Evolutionary conservation across 768 basidiomycete genomes (phyloP), one percentile per base, ranked within the genome.

Genomic region (Mrakia blollopis): DNA sequence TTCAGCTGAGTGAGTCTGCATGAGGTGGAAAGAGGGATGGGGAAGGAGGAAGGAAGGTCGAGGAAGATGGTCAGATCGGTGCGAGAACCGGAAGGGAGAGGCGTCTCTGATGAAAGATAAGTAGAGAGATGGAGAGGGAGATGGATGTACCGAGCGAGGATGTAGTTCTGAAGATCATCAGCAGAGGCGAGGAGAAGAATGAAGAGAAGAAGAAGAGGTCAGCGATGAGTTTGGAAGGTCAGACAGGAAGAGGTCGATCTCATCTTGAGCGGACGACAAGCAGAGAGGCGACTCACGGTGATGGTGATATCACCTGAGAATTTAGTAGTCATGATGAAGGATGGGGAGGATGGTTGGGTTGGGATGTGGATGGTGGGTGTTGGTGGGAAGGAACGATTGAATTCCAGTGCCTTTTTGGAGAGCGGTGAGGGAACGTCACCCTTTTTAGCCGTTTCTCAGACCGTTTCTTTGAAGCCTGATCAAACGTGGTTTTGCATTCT

Each of bases 1-100:
- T 35, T 28, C 41, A 78, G 73, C 73, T 78, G 77, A 28, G 50
- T 35, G 28, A 78, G 30, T 39, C 76, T 73, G 50, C 60, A 25
- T 60, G 72, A n/a, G 44, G 47, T 18, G n/a, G 61, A 35, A 30
- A 74, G 28, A 39, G 35, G 23, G 13, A 10, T n/a, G n/a, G 39
- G 6, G 35, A 13, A 30, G 21, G 76, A 63, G 8, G 18, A 41
- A 60, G 39, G n/a, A 8, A 39, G 13, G 28, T 65, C 52, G 37
- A 39, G 9, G 28, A 25, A 41, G n/a, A 23, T 6, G 50, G 28
- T 30, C 18, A 54, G 65, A 25, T 37, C 65, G 41, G 47, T 14
- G 21, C 44, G 44, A 47, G 44, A 50, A 18, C 18, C 47, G 47
- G 16, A 21, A 2, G 47, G 47, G 44, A 18, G 47, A 50, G 47